Conservation (phyloP, 176 grass and related monocot species). For the Metroxylon sagu region DNA sequence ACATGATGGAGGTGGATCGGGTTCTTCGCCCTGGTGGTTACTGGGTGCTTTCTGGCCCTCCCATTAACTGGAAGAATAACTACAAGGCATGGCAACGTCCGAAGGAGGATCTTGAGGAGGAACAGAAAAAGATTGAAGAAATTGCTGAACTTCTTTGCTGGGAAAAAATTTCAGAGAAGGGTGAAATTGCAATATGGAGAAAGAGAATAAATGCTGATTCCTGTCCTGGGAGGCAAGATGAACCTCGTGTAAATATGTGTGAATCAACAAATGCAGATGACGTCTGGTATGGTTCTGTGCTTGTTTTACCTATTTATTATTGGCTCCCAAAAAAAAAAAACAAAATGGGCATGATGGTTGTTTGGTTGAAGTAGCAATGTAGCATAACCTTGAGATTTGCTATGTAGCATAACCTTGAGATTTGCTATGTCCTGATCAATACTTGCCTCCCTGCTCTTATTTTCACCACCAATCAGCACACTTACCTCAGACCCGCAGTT, state of each 20-base stretch:
- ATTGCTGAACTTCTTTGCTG: conserved; percentile 67
- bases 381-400: no score
- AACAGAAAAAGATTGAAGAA: conserved; percentile 75
- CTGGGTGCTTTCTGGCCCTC: conserved; percentile 84
- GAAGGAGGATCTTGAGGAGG: conserved; percentile 53
- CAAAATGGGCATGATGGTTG: no score
- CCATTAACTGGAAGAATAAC: conserved; percentile 70
- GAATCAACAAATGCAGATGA: conserved; percentile 34
- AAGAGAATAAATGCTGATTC: conserved; percentile 57
- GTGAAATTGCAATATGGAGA: conserved; percentile 63
- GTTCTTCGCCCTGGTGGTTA: conserved; percentile 80
- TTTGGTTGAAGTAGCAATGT: no score
- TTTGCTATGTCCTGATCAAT: no score
- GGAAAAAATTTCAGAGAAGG: conserved; percentile 75
- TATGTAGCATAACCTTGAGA: no score
- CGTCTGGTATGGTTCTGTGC: conserved; percentile 38
- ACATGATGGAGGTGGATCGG: conserved; percentile 92
- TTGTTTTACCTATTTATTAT: not conserved
- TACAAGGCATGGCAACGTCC: conserved; percentile 55
- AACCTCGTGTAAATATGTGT: conserved; percentile 43
- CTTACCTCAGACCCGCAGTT: no score
- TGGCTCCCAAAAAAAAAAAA: not conserved
- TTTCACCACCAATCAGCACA: no score
- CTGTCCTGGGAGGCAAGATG: conserved; percentile 37
- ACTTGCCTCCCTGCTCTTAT: no score